Base-by-base conservation (phyloP, 805 yeast genomes). In the Kregervanrija fluxuum region DNA sequence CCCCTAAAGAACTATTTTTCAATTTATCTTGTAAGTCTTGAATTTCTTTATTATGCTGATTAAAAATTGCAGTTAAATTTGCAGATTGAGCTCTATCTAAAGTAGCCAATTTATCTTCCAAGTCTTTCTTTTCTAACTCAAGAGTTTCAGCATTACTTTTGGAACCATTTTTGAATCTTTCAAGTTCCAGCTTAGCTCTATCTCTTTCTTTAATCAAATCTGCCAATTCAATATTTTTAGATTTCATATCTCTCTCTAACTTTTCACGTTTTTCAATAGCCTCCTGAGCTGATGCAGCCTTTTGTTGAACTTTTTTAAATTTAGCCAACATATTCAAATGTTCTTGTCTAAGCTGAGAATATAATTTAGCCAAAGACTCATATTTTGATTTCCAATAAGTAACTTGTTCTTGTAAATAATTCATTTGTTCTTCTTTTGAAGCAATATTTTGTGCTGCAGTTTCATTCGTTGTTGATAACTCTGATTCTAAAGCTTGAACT, bases 281-380 rank as follows among this genome's bases (percentile, higher is more conserved):
- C 65, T 89, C 96, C 60, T 88, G 95, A 10, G 96, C 96, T 52
- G 78, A 72, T 11, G 89, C 83, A 3, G 93, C 95, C 64, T 85
- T 86, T 53, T 87, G 85, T 65, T 88, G 95, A 39, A 82, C 73
- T 54, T 83, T 81, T 60, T 90, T 89, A 59, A 82, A 82, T 58
- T 82, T 83, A 42, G 84, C 73, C 58, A 90, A 72, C 45, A 89
- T 66, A 50, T 81, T 84, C 56, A 90, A 71, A 60, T 90, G 96
- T 64, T 90, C 97, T 64, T 86, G 95, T 59, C 97, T 82, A 54
- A 90, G 70, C 65, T 89, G 96, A 2, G 95, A 82, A 62, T 90
- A 90, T 51, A 90, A 70, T 57, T 87, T 87, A 5, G 96, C 96
- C 50, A 90, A 71, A 0, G 93, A 75, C 58, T 89, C 96, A 64